Base-by-base conservation (phyloP, 768 basidiomycete species). In the Termitomyces sp. region DNA sequence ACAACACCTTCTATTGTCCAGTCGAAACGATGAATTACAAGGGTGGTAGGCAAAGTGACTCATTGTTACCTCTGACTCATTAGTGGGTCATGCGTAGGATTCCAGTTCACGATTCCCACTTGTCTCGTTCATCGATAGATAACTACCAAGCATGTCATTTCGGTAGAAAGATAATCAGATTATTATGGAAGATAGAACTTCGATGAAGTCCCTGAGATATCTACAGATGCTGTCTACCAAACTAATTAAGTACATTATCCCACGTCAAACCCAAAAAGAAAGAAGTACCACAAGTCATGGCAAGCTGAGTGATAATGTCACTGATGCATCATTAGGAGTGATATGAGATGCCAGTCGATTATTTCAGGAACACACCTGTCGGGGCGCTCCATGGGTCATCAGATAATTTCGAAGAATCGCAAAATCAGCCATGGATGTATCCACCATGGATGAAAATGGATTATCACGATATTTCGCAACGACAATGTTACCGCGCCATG, bases 371-470 rank as follows among this genome's bases (percentile, higher is more conserved):
- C 36, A 26, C 56, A 74, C 74, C 66, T 76, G 74, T 70, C 73
- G 69, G 63, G 85, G 83, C 13, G 81, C 80, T 33, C 79, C 79
- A 67, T 88, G 87, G 44, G 83, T 88, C 66, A 84, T 74, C 57
- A 93, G 81, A 69, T 86, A 91, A 69, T 93, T 93, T 69, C 89
- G 87, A 61, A 93, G 71, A 62, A 93, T 82, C 2, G 91, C 87
- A 63, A 91, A 93, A 67, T 92, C 91, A 40, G 90, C 86, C 82
- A 91, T 91, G n/a, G 87, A 84, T 26, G 83, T 84, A 67, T 91
- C 79, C 23, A 85, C 82, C 82, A 92, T 82, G 6, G 77, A 78
- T 6, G 75, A 72, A 67, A 82, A 84, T 0, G 82, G 81, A 51
- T 76, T 75, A 51, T 80, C 81, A 33, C 73, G 74, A 65, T 81